Percentiles rank a stretch among this genome's conserved stretches.
These are phyloP conservation scores for Tolypocladium pustulatum DNA, from an alignment of 2,329 filamentous ascomycete genomes.

Conservation along the genomic window DNA sequence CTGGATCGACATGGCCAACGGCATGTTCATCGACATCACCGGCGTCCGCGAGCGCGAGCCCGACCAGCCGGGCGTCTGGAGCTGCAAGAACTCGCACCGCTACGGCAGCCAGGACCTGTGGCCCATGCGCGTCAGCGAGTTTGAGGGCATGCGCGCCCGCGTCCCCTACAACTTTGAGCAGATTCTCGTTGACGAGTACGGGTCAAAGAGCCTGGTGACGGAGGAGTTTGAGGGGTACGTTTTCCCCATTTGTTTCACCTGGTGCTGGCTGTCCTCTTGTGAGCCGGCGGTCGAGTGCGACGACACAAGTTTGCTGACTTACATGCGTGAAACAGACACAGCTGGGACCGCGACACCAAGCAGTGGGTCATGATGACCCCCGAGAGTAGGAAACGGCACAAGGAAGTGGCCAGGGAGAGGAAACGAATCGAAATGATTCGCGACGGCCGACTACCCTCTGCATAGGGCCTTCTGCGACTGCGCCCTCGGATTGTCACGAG, in stretches of 20 bases:
- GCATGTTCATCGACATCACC: slow-evolving; percentile 77
- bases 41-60: slow-evolving; percentile 58
- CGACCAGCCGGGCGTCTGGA: slow-evolving; percentile 53
- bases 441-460: slow-evolving; percentile 7
- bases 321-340: slow-evolving; percentile 34
- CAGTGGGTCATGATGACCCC: slow-evolving; percentile 44
- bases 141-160: slow-evolving; percentile 61
- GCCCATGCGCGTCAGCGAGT: slow-evolving; percentile 62
- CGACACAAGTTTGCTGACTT: not conserved
- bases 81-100: slow-evolving; percentile 70
- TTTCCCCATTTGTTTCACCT: not conserved
- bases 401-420: slow-evolving; percentile 13
- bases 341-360: slow-evolving; percentile 46
- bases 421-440: slow-evolving; percentile 13
- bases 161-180: slow-evolving; percentile 61
- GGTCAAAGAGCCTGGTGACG: slow-evolving; percentile 45
- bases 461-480: not conserved
- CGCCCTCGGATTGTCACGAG: not conserved
- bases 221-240: slow-evolving; percentile 54
- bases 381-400: slow-evolving; percentile 13
- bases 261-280: slow-evolving; percentile 6
- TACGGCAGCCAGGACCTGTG: slow-evolving; percentile 64
- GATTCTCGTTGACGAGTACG: slow-evolving; percentile 57
- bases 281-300: not conserved
- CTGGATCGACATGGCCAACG: slow-evolving; percentile 69